Base-by-base conservation (phyloP, 2,329 filamentous ascomycete species). In the Cordyceps sp. region DNA sequence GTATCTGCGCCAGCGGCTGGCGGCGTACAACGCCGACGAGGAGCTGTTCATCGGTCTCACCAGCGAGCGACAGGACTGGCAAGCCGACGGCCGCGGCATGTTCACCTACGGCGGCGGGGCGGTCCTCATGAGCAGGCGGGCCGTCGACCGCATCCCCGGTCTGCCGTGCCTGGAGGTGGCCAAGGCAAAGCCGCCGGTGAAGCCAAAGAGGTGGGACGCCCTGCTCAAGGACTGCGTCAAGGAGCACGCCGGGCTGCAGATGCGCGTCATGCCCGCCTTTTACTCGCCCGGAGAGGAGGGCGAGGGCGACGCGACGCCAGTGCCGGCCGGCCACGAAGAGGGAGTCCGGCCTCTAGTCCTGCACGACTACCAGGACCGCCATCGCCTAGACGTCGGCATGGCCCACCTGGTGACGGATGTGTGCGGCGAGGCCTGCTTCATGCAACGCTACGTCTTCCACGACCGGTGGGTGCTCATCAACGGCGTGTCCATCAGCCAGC, bases 381-480 rank as follows among this genome's bases (percentile, higher is more conserved):
- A 62, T 37, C 42, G 43, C 2, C 47, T 63, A 25, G 50, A 54
- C 14, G 48, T 57, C n/a, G 53, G 51, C 38, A 48, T 50, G 30
- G 59, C 57, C 1, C 59, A 62, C 37, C 43, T 57, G 10, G 52
- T 64, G 14, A 47, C 58, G 0, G 52, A 56, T 18, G 44, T 53
- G 8, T 62, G 60, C 39, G 61, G 61, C 15, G 58, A 62, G 33
- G 47, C 50, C 10, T 63, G 60, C 39, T 64, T 62, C 42, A 51
- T 64, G 38, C 59, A 63, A 40, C 55, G 59, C 6, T 64, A 60
- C 37, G 42, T 49, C 21, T 64, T 64, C 43, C 47, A 43, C 25
- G 59, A 62, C 41, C 50, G 54, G 40, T 66, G 61, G 61, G 49
- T 64, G 4, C 49, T 66, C 5, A 54, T 61, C 27, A 64, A 63